phyloP scores from a whole-genome alignment of 805 yeast species.

The Monosporozyma solicola region DNA sequence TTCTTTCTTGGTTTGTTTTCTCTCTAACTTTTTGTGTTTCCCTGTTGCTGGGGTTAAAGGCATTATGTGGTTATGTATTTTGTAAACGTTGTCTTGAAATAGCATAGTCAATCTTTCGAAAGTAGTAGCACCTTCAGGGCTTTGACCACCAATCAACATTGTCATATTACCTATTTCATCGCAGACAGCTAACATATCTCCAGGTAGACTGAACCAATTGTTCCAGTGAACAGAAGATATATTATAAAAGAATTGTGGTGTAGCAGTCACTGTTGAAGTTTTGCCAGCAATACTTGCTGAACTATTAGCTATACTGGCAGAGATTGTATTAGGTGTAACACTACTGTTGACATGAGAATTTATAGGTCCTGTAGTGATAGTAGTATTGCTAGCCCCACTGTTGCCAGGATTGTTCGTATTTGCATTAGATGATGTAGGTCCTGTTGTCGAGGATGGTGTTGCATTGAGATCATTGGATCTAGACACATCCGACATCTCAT shows the following conservation, averaged over 20 bases:
- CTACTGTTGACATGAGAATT: neutral
- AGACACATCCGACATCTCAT: conserved; percentile 9
- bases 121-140: conserved; percentile 28
- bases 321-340: neutral
- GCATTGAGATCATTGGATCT: neutral
- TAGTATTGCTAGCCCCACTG: conserved; percentile 8
- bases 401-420: neutral
- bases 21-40: conserved; percentile 31
- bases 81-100: conserved; percentile 33
- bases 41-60: conserved; percentile 26
- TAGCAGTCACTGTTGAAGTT: conserved; percentile 12
- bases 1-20: conserved; percentile 31
- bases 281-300: neutral
- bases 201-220: conserved; percentile 39
- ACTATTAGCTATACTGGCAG: neutral
- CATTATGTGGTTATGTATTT: conserved; percentile 24
- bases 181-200: conserved; percentile 72
- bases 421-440: neutral
- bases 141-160: conserved; percentile 44
- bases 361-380: neutral
- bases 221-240: conserved; percentile 59
- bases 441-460: neutral
- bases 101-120: conserved; percentile 29
- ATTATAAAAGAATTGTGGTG: conserved; percentile 28
- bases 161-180: conserved; percentile 65